These are phyloP conservation scores for Neospora caninum DNA, from an alignment of 169 alveolate species.

Conservation along the genomic window DNA sequence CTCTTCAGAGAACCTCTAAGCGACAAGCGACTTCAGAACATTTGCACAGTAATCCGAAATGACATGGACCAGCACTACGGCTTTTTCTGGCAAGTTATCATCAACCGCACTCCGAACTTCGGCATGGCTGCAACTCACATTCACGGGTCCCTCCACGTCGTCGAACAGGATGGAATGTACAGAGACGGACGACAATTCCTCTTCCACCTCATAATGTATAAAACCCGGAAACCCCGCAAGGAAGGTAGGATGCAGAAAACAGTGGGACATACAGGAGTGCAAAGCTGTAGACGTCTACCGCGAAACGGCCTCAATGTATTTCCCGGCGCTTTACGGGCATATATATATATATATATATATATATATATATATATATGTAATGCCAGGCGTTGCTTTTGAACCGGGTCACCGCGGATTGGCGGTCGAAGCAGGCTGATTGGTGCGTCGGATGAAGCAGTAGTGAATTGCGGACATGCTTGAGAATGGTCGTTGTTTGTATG, in stretches of 20 bases:
- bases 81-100: conserved; percentile 50
- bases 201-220: conserved; percentile 48
- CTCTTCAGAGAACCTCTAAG: conserved; percentile 26
- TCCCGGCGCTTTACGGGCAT: too few species aligned
- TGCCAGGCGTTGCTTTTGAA: too few species aligned
- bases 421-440: too few species aligned
- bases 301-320: too few species aligned
- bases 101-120: conserved; percentile 38
- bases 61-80: conserved; percentile 55
- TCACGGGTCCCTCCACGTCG: conserved; percentile 23
- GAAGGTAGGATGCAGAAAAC: background rate
- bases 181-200: conserved; percentile 36
- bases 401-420: too few species aligned
- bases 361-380: too few species aligned
- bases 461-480: too few species aligned
- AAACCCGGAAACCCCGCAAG: conserved; percentile 22
- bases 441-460: too few species aligned
- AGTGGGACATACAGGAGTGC: too few species aligned
- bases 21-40: conserved; percentile 27
- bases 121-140: conserved; percentile 59
- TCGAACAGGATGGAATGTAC: conserved; percentile 46
- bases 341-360: too few species aligned
- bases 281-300: too few species aligned
- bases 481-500: too few species aligned
- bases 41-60: conserved; percentile 47